Conservation (phyloP, 163 green algal species). For the Chloromonas sp. region DNA sequence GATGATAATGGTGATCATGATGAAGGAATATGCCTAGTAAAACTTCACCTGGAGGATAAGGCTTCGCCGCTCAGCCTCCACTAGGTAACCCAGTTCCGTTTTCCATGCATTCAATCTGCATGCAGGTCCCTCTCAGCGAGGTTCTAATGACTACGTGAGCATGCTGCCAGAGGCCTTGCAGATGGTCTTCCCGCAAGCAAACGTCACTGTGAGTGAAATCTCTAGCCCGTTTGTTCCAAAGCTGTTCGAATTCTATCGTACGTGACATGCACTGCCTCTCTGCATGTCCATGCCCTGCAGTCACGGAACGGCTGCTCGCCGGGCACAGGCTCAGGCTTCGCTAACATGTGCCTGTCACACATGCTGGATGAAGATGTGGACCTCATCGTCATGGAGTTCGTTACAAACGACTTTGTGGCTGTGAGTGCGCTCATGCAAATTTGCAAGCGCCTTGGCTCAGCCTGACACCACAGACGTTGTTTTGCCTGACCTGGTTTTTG, state of each 20-base stretch:
- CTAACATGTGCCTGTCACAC: slow-evolving; percentile 21
- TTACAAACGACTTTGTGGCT: slow-evolving; percentile 25
- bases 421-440: not conserved
- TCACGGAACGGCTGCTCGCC: slow-evolving; percentile 23
- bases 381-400: slow-evolving; percentile 28
- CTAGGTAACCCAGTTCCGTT: too few species aligned
- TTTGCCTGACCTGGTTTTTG: too few species aligned
- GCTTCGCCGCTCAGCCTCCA: too few species aligned
- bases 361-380: slow-evolving; percentile 20
- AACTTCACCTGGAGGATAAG: too few species aligned
- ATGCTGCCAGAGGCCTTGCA: slow-evolving; percentile 8
- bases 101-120: too few species aligned
- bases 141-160: slow-evolving; percentile 14
- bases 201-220: slow-evolving; percentile 3
- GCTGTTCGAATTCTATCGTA: not conserved
- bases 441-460: not conserved
- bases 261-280: not conserved
- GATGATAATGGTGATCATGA: too few species aligned
- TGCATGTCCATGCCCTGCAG: not conserved
- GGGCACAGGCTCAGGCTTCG: slow-evolving; percentile 13
- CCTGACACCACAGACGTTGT: too few species aligned
- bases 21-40: too few species aligned
- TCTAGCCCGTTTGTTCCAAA: not conserved
- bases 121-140: slow-evolving; percentile 11
- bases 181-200: slow-evolving; percentile 6